Evolutionary conservation across 176 grass and related monocot genomes (phyloP), one percentile per base, ranked within the genome.

Genomic region (Urochloa ruziziensis): DNA sequence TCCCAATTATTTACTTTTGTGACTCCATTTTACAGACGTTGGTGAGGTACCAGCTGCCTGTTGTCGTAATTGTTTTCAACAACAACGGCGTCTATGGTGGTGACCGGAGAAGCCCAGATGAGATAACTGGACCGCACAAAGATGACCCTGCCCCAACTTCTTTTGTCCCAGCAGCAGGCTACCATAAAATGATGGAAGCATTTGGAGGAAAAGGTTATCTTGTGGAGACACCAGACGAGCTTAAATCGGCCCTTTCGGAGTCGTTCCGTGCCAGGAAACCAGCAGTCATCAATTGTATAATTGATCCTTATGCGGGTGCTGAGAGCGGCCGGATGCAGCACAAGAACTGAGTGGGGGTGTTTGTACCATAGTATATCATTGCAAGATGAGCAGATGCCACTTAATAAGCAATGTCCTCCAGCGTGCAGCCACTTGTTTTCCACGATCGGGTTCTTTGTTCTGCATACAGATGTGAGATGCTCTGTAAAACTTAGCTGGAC

Each of bases 311-410:
- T 44, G 93, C 93, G 0, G 93, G 96, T 42, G 85, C 91, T 9
- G 96, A 98, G 82, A 95, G 96, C 9, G 96, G 96, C 60, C 95
- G 96, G 77, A 78, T 98, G 89, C 96, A 98, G 73, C 96, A 98
- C 66, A 98, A 95, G 76, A 98, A 98, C 90, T 98, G 83, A 98
- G 48, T 95, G 83, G 95, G 48, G 19, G 17, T 75, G 37, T 23
- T 57, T 62, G 29, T 67, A 70, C 34, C 80, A 25, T 66, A 70
- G 21, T 62, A 25, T 79, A 66, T 51, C 8, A 44, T 52, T n/a
- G 33, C 73, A 63, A 19, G 57, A 34, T 19, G 10, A 39, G 75
- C 21, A 56, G 37, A 16, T 28, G 34, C 12, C n/a, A 64, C 44
- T 44, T 69, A 49, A 86, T 86, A 73, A 86, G 33, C 24, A 53